A percentile compares a stretch with the other conserved stretches of the same genome.
These are phyloP conservation scores for Ophiostoma australiae DNA, from an alignment of 2,329 filamentous ascomycete species.

Conservation along the genomic window DNA sequence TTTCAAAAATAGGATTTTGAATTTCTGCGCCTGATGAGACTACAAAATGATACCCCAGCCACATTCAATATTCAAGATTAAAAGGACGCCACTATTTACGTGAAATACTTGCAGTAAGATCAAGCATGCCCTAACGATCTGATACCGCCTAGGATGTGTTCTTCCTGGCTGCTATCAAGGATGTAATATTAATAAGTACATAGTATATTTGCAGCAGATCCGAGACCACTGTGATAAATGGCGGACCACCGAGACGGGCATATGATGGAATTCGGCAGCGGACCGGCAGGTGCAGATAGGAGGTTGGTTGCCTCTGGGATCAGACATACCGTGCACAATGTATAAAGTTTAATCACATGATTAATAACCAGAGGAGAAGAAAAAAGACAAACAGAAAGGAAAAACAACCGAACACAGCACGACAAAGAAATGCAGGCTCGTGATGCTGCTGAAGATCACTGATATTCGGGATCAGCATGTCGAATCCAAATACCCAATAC, in stretches of 20 bases:
- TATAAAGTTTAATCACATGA: neutral
- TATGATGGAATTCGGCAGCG: neutral
- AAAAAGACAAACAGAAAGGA: neutral
- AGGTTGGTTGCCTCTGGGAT: neutral
- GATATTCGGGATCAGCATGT: neutral
- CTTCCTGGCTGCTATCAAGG: neutral
- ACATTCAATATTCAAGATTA: neutral
- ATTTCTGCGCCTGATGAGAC: neutral
- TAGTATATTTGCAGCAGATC: neutral
- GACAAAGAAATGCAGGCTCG: neutral
- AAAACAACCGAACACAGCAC: neutral
- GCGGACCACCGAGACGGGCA: neutral
- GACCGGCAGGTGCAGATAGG: neutral
- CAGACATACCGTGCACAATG: neutral
- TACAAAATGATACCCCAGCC: neutral
- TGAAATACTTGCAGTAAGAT: neutral
- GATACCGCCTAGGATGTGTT: neutral
- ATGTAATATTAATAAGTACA: neutral
- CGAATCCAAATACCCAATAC: neutral
- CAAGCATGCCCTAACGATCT: neutral
- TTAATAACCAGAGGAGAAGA: neutral
- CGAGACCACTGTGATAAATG: neutral
- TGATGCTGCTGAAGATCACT: conserved; percentile 1
- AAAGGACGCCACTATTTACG: neutral
- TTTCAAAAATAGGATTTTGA: too few relatives aligned